Evolutionary conservation across 1,284 basidiomycete species (phyloP).

Genomic region (Ustilago vetiveriae): DNA sequence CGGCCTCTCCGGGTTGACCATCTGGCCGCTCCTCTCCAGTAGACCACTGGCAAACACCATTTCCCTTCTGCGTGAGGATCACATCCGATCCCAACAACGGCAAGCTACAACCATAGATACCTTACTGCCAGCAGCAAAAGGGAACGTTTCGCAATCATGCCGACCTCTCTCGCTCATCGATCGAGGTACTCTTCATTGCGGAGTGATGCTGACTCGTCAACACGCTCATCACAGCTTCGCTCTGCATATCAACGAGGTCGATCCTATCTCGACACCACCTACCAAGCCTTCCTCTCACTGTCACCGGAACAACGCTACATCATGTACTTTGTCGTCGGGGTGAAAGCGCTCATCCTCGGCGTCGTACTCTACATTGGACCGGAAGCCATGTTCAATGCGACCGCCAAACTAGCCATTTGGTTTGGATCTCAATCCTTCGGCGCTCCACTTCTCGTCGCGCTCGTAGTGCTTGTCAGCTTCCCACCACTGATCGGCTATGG

Average conservation of each 20-base stretch:
- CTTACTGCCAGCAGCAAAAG: not conserved
- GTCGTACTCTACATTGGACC: constrained; percentile 34
- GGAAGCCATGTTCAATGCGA: constrained; percentile 40
- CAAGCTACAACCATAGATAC: too few species aligned
- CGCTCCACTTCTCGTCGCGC: constrained; percentile 26
- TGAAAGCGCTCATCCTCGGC: constrained; percentile 20
- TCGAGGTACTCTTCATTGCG: constrained; percentile 15
- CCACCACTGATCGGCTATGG: constrained; percentile 63
- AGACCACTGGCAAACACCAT: too few species aligned
- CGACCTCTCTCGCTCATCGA: constrained; percentile 13
- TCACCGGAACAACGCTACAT: constrained; percentile 28
- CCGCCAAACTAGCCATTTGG: constrained; percentile 47
- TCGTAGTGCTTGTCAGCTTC: constrained; percentile 48
- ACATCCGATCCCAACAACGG: too few species aligned
- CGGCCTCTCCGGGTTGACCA: not conserved
- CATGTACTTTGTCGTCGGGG: constrained; percentile 21
- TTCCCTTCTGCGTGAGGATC: too few species aligned
- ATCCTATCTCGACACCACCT: constrained; percentile 18
- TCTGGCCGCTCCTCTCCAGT: not conserved
- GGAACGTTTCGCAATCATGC: constrained; percentile 8
- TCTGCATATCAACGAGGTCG: constrained; percentile 10
- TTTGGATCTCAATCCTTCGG: constrained; percentile 35
- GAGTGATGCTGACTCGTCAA: constrained; percentile 5
- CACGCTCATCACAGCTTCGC: constrained; percentile 1
- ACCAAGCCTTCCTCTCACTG: constrained; percentile 17